Base-by-base conservation (phyloP, 441 rosid species). In the Arabidopsis lyrata region DNA sequence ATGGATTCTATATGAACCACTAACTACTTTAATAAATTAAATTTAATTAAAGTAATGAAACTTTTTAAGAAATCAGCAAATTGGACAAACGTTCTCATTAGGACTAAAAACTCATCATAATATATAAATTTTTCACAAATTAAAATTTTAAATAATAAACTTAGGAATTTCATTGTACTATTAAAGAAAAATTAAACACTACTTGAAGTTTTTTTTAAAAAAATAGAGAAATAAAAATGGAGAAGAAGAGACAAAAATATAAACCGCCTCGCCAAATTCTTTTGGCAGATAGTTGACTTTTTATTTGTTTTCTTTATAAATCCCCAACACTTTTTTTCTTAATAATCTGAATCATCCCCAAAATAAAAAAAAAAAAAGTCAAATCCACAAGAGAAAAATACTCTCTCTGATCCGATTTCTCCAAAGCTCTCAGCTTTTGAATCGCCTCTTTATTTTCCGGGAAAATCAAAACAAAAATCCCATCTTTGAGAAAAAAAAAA, bases 241-340 rank as follows among this genome's bases (percentile, higher is more conserved):
- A 34, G 32, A 31, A 50, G 29, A 72, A 67, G 54, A 16, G 69
- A 77, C 81, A 72, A 77, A 77, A 77, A 60, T 50, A 14, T 31
- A 72, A 77, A 72, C 81, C 45, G 80, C 64, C 58, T 77, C 47
- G 12, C 61, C 69, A 72, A 72, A 60, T 61, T 57, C 48, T 54
- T 72, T 66, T 62, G 27, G 77, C 66, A 66, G 81, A 72, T 72
- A 77, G 81, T 77, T 77, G 81, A 77, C 81, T 77, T 77, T 72
- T 10, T 36, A 35, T 77, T 57, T 72, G 77, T 71, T 66, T 49
- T 49, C 27, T 72, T 53, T 60, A 52, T 52, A 72, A 49, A 20
- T 2, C 44, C 58, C 13, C 5, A 63, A 63, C 29, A 44, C 0
- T 27, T 38, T 13, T 41, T 8, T 50, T 4, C 2, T 35, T 48